Evolutionary conservation across 225 moss, liverwort and hornwort species (phyloP).

Genomic region (Takakia lepidozioides): DNA sequence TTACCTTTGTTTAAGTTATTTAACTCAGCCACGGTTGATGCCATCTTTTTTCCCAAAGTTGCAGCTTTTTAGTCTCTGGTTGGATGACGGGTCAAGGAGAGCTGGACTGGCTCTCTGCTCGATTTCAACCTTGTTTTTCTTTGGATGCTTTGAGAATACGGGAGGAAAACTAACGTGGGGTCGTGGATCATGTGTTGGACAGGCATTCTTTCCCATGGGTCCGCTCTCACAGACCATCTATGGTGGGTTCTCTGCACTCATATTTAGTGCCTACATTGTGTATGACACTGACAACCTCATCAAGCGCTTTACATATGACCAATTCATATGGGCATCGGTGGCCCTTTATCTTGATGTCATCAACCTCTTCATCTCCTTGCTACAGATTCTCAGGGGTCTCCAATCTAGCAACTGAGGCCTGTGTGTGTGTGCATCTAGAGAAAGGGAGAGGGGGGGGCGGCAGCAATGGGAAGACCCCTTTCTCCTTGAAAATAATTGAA

Average conservation of each 20-base stretch:
- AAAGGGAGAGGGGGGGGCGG: too few species aligned
- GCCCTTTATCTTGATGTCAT: conserved; percentile 49
- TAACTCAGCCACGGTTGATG: too few species aligned
- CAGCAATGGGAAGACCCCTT: too few species aligned
- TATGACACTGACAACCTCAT: conserved; percentile 53
- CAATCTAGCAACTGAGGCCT: too few species aligned
- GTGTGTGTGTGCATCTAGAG: too few species aligned
- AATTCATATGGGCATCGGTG: conserved; percentile 57
- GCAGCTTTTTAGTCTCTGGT: neutral
- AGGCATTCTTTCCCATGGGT: conserved; percentile 40
- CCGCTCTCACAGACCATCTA: conserved; percentile 27
- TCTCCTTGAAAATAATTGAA: too few species aligned
- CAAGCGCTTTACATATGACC: conserved; percentile 33
- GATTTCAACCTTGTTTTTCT: too few species aligned
- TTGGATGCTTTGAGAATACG: neutral
- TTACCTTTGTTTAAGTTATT: too few species aligned
- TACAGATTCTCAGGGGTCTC: conserved; percentile 34
- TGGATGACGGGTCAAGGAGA: neutral
- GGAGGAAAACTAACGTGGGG: too few species aligned
- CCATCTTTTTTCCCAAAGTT: neutral
- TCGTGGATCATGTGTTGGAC: too few species aligned
- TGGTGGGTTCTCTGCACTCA: conserved; percentile 34
- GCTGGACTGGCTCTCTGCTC: too few species aligned
- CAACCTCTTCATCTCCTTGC: conserved; percentile 42
- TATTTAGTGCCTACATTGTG: conserved; percentile 49